phyloP scores from a whole-genome alignment of 2,329 filamentous ascomycete genomes.

The Achaetomium macrosporum region DNA sequence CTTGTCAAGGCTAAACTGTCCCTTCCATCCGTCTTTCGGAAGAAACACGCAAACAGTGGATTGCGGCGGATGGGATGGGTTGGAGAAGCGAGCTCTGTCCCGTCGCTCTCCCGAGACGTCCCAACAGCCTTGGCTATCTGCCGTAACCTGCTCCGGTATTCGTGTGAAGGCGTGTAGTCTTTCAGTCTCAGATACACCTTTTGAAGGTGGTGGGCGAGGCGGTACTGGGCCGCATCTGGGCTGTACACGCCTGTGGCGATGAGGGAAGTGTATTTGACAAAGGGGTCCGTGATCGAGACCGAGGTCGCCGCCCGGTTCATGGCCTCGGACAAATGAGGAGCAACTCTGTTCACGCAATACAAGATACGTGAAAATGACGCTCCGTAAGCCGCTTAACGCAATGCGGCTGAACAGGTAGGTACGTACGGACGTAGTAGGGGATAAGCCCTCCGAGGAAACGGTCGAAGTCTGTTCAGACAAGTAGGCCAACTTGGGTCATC shows the following conservation, averaged over 20 bases:
- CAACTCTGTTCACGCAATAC: no score
- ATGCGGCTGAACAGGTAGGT: no score
- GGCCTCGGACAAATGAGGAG: neutral
- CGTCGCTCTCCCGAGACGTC: constrained; percentile 29
- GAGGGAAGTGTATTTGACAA: constrained; percentile 69
- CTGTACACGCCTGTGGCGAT: constrained; percentile 60
- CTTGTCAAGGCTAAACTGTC: constrained; percentile 61
- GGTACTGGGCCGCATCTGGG: constrained; percentile 66
- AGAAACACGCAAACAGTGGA: constrained; percentile 54
- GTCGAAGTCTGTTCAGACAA: no score
- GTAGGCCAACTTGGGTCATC: no score
- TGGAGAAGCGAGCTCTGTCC: constrained; percentile 41
- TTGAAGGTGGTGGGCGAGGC: constrained; percentile 68
- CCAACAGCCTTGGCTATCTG: constrained; percentile 49
- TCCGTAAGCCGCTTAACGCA: no score
- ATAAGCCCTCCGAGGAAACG: no score
- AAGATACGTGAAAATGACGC: no score
- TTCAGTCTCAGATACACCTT: constrained; percentile 70
- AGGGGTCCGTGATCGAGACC: constrained; percentile 62
- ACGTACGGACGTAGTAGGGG: no score
- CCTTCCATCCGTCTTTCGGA: constrained; percentile 48
- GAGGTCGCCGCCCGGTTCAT: constrained; percentile 39
- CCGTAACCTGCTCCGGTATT: constrained; percentile 61
- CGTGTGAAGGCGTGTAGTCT: constrained; percentile 67
- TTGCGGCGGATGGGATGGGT: constrained; percentile 54